A percentile compares a stretch with the other conserved stretches of the same genome.
Evolutionary conservation across 331 rosid species (phyloP).

Genomic region (Rhamnella rubrinervis): DNA sequence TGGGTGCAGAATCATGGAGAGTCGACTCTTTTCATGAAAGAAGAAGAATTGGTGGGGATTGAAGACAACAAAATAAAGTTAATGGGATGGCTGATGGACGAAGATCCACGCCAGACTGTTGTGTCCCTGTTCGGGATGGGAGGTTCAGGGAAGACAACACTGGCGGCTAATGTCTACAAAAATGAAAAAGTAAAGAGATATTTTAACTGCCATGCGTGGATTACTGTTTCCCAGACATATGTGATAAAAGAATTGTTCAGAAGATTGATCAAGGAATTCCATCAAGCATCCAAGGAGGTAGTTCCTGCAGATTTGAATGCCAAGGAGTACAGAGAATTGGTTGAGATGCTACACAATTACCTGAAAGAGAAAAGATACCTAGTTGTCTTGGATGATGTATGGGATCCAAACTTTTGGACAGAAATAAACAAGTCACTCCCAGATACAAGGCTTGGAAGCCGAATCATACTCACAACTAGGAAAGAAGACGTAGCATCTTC

Average conservation of each 20-base stretch:
- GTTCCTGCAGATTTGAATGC: conserved; percentile 1
- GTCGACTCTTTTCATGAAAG: not conserved
- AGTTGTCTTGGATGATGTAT: conserved; percentile 21
- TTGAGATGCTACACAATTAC: conserved; percentile 14
- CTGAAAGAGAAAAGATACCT: conserved; percentile 9
- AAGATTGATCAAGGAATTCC: conserved; percentile 17
- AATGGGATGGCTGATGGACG: conserved; percentile 1
- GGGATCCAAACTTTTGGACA: conserved; percentile 12
- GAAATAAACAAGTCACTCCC: conserved; percentile 4
- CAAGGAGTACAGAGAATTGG: conserved; percentile 10
- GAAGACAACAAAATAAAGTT: not conserved
- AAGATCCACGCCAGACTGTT: not conserved
- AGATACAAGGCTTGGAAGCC: not conserved
- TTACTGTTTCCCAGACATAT: conserved; percentile 17
- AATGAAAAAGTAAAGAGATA: conserved; percentile 5
- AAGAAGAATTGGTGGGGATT: conserved; percentile 10
- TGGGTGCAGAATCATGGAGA: not conserved
- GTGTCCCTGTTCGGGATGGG: conserved; percentile 19
- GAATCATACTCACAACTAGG: conserved; percentile 15
- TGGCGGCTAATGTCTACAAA: conserved; percentile 11
- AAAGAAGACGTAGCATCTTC: not conserved
- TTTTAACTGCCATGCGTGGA: conserved; percentile 20
- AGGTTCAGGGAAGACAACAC: conserved; percentile 20
- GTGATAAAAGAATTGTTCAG: conserved; percentile 10
- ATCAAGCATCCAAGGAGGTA: not conserved